Base-by-base conservation (phyloP, 495 filamentous ascomycete genomes). In the Daldinia grandis region DNA sequence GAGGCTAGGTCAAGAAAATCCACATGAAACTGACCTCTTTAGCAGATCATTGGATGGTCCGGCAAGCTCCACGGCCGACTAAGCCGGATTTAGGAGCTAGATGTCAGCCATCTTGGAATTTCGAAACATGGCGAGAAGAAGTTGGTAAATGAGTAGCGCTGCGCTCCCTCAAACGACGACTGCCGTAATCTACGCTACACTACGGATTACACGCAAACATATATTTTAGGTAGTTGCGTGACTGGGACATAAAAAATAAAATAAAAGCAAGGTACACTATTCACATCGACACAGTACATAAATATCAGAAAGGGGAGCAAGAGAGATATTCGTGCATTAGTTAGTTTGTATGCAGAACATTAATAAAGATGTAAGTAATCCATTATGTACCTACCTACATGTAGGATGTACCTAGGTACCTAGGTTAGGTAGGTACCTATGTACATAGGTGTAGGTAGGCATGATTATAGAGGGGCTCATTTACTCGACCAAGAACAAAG, bases 1-100 rank as follows among this genome's bases (percentile, higher is more conserved):
- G 12, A 17, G 28, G n/a, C 53, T 35, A 56, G 53, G 53, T 37
- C 28, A 17, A 47, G 25, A 57, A 62, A 65, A 55, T 68, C 57
- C 65, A 73, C 58, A 66, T 68, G 70, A 73, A 73, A 73, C 70
- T 42, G 42, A 28, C 65, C 62, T 57, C 65, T 35, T 73, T 55
- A 19, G 61, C 40, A 69, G 61, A 66, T 69, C 56, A 69, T 69
- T 73, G 65, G 65, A 24, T n/a, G 27, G 27, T 17, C 28, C 37
- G 58, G 49, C 24, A 63, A 64, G n/a, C 64, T 68, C 60, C 58
- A 65, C 33, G 57, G 31, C 42, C 35, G 25, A 56, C 30, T 53
- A 49, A 59, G 40, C 64, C 69, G 31, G 27, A 50, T 57, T 50
- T 7, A 47, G 58, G 44, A 56, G 25, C 17, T 30, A 40, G 44